Evolutionary conservation across 2,329 filamentous ascomycete genomes (phyloP), one percentile per base, ranked within the genome.

Genomic region (Alternaria triticimaculans): DNA sequence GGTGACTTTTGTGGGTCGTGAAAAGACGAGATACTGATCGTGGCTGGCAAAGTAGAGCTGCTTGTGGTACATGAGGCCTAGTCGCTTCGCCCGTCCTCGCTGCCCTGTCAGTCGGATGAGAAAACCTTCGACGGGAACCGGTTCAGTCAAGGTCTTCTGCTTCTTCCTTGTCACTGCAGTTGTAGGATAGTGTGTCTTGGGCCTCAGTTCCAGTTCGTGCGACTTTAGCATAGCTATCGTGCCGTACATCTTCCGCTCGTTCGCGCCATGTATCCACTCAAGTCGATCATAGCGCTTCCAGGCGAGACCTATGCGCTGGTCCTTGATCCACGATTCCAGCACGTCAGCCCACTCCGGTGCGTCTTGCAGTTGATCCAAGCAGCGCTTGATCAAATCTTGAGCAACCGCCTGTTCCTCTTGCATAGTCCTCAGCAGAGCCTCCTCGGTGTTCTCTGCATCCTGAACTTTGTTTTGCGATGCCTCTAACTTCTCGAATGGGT

Each of bases 271-370:
- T 5, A 91, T 82, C 89, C 89, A 91, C 77, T 91, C 89, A 15
- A 91, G 80, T 23, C 89, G 84, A 71, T 91, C 89, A 72, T 91
- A 91, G 49, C 89, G 83, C 76, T 89, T 89, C 89, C 89, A 91
- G 4, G 88, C 89, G 51, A 91, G 82, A 4, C 89, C 89, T 74
- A 91, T 87, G 25, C 85, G 85, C 62, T 87, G 84, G 21, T 84
- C 80, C 55, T 83, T 83, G 5, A 84, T 82, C 89, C 89, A 91
- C n/a, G 81, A 75, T 37, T 86, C 82, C 12, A 90, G 72, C 3
- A 91, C 83, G 51, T 88, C 84, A 7, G 82, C 78, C 87, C 88
- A 91, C 70, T 90, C 87, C 0, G 84, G 80, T 33, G 84, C 82
- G 23, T 85, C 80, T 64, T 84, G 78, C 1, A 91, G 81, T 79